Conservation (phyloP, 441 rosid species). For the Euphorbia celastroides region DNA sequence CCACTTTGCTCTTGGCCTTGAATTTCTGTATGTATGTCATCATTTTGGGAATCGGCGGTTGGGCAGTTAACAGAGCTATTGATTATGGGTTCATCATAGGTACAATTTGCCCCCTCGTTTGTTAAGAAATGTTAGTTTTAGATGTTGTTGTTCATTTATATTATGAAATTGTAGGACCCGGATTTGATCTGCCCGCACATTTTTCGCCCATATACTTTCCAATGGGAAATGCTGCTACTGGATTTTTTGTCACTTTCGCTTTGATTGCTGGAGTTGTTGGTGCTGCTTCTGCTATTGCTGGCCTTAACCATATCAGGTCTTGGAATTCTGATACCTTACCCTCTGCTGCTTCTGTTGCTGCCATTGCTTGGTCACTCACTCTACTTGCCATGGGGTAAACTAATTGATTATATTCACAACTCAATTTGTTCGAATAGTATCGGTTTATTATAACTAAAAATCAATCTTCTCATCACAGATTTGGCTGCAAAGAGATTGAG, state of each 20-base stretch:
- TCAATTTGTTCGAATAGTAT: no score
- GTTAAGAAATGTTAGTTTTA: no score
- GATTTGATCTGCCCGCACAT: slow-evolving; percentile 64
- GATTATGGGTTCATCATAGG: slow-evolving; percentile 79
- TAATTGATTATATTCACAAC: no score
- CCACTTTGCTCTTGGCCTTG: slow-evolving; percentile 56
- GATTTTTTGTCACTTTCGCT: slow-evolving; percentile 75
- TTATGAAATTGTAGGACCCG: slow-evolving; percentile 52
- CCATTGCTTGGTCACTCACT: slow-evolving; percentile 85
- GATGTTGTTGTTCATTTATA: no score
- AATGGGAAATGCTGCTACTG: slow-evolving; percentile 94
- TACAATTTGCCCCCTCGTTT: no score
- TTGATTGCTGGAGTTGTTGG: slow-evolving; percentile 92
- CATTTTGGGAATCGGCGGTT: slow-evolving; percentile 73
- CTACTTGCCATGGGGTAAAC: slow-evolving; percentile 85
- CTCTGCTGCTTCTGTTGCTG: slow-evolving; percentile 63
- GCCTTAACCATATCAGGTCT: slow-evolving; percentile 52
- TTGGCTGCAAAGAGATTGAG: slow-evolving; percentile 84
- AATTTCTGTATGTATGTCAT: slow-evolving; percentile 77
- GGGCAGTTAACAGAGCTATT: slow-evolving; percentile 85
- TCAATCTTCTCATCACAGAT: slow-evolving; percentile 31
- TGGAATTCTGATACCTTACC: slow-evolving; percentile 61
- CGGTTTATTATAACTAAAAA: slow-evolving; percentile 10
- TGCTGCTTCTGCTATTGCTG: slow-evolving; percentile 61
- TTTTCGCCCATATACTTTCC: slow-evolving; percentile 91